phyloP scores from a whole-genome alignment of 2,329 filamentous ascomycete species.

The Onygenales sp. region DNA sequence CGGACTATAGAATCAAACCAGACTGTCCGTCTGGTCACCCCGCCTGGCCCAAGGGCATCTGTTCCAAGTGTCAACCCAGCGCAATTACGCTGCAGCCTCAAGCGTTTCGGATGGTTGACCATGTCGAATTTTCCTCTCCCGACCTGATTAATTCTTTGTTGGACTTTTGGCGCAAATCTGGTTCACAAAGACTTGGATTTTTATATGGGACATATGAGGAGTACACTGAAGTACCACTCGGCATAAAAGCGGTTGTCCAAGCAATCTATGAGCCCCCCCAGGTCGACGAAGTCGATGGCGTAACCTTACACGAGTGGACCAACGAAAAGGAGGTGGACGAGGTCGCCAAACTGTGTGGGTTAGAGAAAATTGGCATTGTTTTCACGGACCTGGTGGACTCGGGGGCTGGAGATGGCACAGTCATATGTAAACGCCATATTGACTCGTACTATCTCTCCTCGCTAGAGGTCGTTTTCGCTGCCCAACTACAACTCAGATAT shows the following conservation, averaged over 20 bases:
- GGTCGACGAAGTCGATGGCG: slow-evolving; percentile 75
- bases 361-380: slow-evolving; percentile 84
- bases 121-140: slow-evolving; percentile 88
- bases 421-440: slow-evolving; percentile 89
- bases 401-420: slow-evolving; percentile 70
- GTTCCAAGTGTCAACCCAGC: slow-evolving; percentile 94
- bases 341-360: slow-evolving; percentile 69
- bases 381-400: slow-evolving; percentile 87
- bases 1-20: slow-evolving; percentile 78
- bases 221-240: slow-evolving; percentile 85
- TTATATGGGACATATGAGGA: slow-evolving; percentile 85
- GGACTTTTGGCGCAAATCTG: slow-evolving; percentile 82
- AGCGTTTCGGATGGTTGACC: slow-evolving; percentile 91
- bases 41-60: slow-evolving; percentile 91
- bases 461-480: slow-evolving; percentile 80
- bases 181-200: slow-evolving; percentile 75
- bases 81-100: slow-evolving; percentile 93
- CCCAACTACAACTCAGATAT: slow-evolving; percentile 76
- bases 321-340: slow-evolving; percentile 74
- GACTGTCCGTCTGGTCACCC: slow-evolving; percentile 91
- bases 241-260: slow-evolving; percentile 90
- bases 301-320: slow-evolving; percentile 75
- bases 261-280: slow-evolving; percentile 96
- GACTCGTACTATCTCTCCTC: slow-evolving; percentile 94
- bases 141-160: slow-evolving; percentile 81